These are phyloP conservation scores for Chalaropsis thielavioides DNA, from an alignment of 2,329 filamentous ascomycete genomes.

Conservation along the genomic window DNA sequence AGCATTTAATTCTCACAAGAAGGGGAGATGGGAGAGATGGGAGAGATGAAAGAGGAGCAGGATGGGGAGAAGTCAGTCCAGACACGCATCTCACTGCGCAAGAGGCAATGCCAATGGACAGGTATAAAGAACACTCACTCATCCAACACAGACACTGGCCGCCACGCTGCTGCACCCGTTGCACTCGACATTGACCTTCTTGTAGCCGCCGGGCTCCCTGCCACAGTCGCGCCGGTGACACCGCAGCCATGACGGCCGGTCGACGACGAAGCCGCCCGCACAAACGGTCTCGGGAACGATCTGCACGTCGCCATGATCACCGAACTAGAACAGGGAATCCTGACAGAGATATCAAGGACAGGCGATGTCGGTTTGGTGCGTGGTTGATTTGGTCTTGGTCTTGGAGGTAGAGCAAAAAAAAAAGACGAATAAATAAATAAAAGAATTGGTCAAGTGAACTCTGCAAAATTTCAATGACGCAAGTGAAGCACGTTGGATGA, in stretches of 20 bases:
- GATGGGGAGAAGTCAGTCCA: background rate
- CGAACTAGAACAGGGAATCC: background rate
- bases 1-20: background rate
- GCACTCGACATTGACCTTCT: background rate
- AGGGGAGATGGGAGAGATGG: background rate
- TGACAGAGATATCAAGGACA: background rate
- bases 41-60: background rate
- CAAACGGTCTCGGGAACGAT: background rate
- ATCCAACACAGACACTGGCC: constrained; percentile 48
- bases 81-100: background rate
- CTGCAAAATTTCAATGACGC: constrained; percentile 16
- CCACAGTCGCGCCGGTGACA: background rate
- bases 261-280: background rate
- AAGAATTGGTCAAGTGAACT: background rate
- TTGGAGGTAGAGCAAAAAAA: background rate
- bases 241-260: background rate
- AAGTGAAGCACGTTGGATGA: background rate
- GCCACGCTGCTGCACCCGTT: constrained; percentile 35
- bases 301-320: background rate
- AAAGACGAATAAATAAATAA: background rate
- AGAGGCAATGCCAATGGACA: background rate
- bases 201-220: background rate
- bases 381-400: background rate
- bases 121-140: constrained; percentile 34
- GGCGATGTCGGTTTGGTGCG: background rate